phyloP scores from a whole-genome alignment of 2,329 filamentous ascomycete species.

The Ophiocordyceps camponoti-rufipedis region DNA sequence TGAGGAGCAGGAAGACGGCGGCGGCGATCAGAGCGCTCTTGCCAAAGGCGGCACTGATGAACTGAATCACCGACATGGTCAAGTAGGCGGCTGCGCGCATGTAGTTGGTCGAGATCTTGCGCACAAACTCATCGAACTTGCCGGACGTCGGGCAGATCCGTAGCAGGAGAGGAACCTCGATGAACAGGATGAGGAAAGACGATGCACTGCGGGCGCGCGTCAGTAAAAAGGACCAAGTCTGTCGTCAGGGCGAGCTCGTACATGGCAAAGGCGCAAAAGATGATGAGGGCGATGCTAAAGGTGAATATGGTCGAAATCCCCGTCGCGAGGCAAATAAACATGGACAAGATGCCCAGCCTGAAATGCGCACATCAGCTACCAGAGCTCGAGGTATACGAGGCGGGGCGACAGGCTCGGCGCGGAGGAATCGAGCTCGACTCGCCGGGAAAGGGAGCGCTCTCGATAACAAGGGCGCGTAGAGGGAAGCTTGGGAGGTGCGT shows the following conservation, averaged over 20 bases:
- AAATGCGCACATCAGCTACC: background rate
- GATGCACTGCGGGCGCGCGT: constrained; percentile 34
- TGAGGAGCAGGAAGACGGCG: constrained; percentile 61
- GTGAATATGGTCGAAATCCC: constrained; percentile 52
- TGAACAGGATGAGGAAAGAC: constrained; percentile 59
- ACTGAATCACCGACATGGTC: constrained; percentile 68
- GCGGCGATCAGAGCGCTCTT: constrained; percentile 68
- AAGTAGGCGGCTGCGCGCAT: constrained; percentile 82
- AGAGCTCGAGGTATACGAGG: background rate
- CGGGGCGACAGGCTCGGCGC: background rate
- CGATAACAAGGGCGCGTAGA: background rate
- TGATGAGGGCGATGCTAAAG: constrained; percentile 26
- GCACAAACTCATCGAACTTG: constrained; percentile 76
- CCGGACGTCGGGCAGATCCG: constrained; percentile 93
- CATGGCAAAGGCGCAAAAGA: constrained; percentile 35
- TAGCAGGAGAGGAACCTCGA: constrained; percentile 84
- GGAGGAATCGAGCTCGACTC: background rate
- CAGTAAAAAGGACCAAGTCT: background rate
- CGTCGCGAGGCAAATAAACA: constrained; percentile 52
- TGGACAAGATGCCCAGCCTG: constrained; percentile 52
- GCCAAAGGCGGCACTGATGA: constrained; percentile 51
- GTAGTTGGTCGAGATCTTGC: constrained; percentile 88
- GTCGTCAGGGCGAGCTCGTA: constrained; percentile 20
- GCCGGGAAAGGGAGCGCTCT: background rate
- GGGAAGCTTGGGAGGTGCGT: background rate